Evolutionary conservation across 2,329 filamentous ascomycete species (phyloP).

Genomic region (Ophiostoma piceae): DNA sequence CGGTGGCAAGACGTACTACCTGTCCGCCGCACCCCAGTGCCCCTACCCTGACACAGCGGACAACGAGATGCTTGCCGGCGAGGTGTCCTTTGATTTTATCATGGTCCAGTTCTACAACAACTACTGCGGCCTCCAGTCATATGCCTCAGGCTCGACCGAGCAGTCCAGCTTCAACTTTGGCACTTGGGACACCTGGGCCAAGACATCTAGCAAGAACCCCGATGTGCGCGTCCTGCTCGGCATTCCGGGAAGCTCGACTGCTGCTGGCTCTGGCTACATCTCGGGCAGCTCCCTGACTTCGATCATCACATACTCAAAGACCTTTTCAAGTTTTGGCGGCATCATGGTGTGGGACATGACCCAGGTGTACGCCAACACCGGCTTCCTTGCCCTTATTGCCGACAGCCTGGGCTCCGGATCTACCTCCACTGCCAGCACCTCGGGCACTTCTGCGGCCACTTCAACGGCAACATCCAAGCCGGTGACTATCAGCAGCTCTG

Average conservation of each 20-base stretch:
- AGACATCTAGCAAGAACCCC: slow-evolving; percentile 50
- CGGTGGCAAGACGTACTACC: slow-evolving; percentile 48
- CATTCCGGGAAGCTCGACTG: slow-evolving; percentile 48
- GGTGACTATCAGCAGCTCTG: not conserved
- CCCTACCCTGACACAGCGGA: slow-evolving; percentile 58
- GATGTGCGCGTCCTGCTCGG: slow-evolving; percentile 59
- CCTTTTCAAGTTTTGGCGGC: slow-evolving; percentile 58
- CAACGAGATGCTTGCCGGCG: slow-evolving; percentile 50
- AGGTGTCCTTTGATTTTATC: slow-evolving; percentile 54
- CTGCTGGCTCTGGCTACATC: slow-evolving; percentile 54
- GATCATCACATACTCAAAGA: slow-evolving; percentile 50
- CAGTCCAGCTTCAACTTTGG: slow-evolving; percentile 57
- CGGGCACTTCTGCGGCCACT: not conserved
- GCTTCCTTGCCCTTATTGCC: slow-evolving; percentile 48
- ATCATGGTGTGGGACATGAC: slow-evolving; percentile 66
- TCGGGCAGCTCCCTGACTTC: slow-evolving; percentile 41
- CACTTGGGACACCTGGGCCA: slow-evolving; percentile 63
- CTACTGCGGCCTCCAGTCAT: slow-evolving; percentile 56
- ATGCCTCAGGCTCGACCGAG: slow-evolving; percentile 38
- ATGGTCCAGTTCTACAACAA: slow-evolving; percentile 67
- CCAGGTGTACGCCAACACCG: slow-evolving; percentile 54
- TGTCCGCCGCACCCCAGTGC: slow-evolving; percentile 65
- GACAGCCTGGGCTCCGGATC: slow-evolving; percentile 31
- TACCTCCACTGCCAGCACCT: not conserved
- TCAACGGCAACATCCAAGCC: not conserved